Evolutionary conservation across 768 basidiomycete species (phyloP).

Genomic region (Lyophyllum shimeji): DNA sequence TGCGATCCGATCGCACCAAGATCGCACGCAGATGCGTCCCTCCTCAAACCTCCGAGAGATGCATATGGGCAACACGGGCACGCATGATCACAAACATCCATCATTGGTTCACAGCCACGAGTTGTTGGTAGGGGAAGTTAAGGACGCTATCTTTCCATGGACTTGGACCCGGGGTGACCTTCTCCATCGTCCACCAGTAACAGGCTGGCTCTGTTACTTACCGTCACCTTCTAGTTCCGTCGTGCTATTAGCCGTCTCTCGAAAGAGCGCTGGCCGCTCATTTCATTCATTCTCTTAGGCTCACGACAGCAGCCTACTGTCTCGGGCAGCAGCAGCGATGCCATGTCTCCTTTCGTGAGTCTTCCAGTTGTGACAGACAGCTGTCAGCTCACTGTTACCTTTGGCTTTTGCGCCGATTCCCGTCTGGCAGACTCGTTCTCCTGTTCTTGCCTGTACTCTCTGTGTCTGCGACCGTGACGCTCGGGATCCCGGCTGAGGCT

Average conservation of each 20-base stretch:
- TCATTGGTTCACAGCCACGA: background rate
- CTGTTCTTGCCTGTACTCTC: background rate
- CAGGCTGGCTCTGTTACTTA: background rate
- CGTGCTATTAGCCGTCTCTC: background rate
- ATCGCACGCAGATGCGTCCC: too few species aligned
- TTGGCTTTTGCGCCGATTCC: background rate
- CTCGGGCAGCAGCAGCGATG: background rate
- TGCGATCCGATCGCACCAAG: background rate
- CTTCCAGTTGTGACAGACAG: background rate
- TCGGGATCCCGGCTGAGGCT: background rate
- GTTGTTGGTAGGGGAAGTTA: background rate
- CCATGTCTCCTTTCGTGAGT: background rate
- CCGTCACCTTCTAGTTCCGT: background rate
- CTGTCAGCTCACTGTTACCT: background rate
- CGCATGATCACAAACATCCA: background rate
- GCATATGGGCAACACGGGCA: background rate
- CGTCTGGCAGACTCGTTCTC: background rate
- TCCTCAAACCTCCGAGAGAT: background rate
- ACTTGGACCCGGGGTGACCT: background rate
- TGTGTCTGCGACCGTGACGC: background rate
- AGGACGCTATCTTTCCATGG: background rate
- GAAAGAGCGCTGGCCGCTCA: background rate
- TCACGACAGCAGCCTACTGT: background rate
- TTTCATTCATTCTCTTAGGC: background rate
- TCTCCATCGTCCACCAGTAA: background rate